Percentiles rank a stretch among this genome's conserved stretches.
Evolutionary conservation across 805 yeast species (phyloP).

Genomic region (Spathaspora sp.): DNA sequence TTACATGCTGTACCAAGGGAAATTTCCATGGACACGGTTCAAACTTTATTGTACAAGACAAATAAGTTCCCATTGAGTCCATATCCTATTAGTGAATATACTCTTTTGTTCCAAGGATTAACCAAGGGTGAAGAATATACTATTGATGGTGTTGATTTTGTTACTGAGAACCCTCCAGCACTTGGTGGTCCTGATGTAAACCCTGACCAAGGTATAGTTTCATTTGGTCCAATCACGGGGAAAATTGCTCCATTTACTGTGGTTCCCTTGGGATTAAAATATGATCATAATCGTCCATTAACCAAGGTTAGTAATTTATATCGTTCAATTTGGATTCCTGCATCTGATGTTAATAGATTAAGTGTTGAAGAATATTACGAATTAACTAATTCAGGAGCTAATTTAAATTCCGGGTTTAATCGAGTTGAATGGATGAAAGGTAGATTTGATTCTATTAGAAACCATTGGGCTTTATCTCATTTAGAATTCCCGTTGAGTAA

Average conservation of each 20-base stretch:
- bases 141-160: slow-evolving; percentile 16
- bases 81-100: slow-evolving; percentile 53
- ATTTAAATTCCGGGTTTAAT: slow-evolving; percentile 66
- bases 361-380: slow-evolving; percentile 84
- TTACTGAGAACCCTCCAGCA: slow-evolving; percentile 18
- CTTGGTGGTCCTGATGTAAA: slow-evolving; percentile 26
- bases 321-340: slow-evolving; percentile 87
- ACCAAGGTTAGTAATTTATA: slow-evolving; percentile 55
- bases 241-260: slow-evolving; percentile 44
- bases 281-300: slow-evolving; percentile 64
- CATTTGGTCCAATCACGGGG: slow-evolving; percentile 52
- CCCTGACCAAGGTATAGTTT: slow-evolving; percentile 35
- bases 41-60: slow-evolving; percentile 53
- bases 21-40: slow-evolving; percentile 57
- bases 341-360: slow-evolving; percentile 64
- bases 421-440: slow-evolving; percentile 74
- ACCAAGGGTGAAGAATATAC: slow-evolving; percentile 45
- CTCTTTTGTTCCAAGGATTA: slow-evolving; percentile 43
- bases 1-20: slow-evolving; percentile 62
- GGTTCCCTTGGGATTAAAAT: slow-evolving; percentile 53
- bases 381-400: slow-evolving; percentile 71
- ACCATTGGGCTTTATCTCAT: slow-evolving; percentile 57
- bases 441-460: slow-evolving; percentile 42
- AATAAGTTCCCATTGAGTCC: slow-evolving; percentile 57
- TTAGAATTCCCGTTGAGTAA: slow-evolving; percentile 55